phyloP scores from a whole-genome alignment of 768 basidiomycete genomes.

The Pleurotus tuoliensis region DNA sequence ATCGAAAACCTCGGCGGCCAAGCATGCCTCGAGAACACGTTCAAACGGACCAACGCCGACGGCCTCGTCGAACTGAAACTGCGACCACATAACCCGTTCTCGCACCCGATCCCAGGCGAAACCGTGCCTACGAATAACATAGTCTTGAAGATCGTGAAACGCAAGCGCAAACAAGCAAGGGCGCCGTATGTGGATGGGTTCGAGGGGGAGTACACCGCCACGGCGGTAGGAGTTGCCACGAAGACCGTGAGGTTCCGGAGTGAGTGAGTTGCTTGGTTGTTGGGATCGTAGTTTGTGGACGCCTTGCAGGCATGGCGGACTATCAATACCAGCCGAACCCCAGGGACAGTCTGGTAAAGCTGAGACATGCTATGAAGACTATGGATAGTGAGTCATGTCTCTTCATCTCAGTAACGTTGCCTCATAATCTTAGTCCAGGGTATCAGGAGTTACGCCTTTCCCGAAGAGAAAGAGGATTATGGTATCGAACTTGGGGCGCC shows the following conservation, averaged over 20 bases:
- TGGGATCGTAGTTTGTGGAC: neutral
- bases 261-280: constrained; percentile 33
- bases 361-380: constrained; percentile 70
- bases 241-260: constrained; percentile 90
- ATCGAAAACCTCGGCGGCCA: constrained; percentile 69
- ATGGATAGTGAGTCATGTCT: constrained; percentile 69
- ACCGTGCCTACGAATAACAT: constrained; percentile 74
- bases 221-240: constrained; percentile 69
- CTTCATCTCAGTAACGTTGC: neutral
- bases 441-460: constrained; percentile 66
- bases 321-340: constrained; percentile 82
- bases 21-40: constrained; percentile 66
- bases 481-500: constrained; percentile 1
- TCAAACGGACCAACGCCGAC: constrained; percentile 64
- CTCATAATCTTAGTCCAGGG: constrained; percentile 52
- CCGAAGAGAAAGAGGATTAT: constrained; percentile 67
- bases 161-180: constrained; percentile 46
- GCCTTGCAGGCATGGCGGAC: constrained; percentile 81
- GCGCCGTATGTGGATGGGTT: constrained; percentile 21
- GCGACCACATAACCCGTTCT: constrained; percentile 69
- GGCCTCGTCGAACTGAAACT: constrained; percentile 74
- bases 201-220: constrained; percentile 69
- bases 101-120: constrained; percentile 83
- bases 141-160: constrained; percentile 79
- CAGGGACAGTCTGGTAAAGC: constrained; percentile 62